Evolutionary conservation across 75 land plant species (phyloP).

Genomic region (Ceratopteris richardii): DNA sequence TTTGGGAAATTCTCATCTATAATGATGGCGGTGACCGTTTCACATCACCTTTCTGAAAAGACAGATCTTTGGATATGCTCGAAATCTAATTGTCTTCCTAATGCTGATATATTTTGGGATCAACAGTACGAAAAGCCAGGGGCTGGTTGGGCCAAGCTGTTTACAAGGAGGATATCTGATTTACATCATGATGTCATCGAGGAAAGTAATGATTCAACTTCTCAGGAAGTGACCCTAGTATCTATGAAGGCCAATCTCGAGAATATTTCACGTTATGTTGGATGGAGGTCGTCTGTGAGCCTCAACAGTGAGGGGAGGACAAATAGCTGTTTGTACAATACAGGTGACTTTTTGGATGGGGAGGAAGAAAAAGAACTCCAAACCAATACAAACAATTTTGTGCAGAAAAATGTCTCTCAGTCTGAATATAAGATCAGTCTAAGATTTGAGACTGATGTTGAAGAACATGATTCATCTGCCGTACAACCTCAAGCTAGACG

Average conservation of each 20-base stretch:
- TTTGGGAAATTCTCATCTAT: slow-evolving; percentile 24
- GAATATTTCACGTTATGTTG: slow-evolving; percentile 2
- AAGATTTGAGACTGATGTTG: too few species aligned
- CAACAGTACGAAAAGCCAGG: too few species aligned
- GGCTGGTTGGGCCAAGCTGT: too few species aligned
- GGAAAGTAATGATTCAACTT: too few species aligned
- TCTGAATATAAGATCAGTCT: background rate
- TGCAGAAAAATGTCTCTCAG: background rate
- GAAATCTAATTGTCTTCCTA: background rate
- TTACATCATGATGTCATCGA: too few species aligned
- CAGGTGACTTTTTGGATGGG: background rate
- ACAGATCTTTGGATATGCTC: slow-evolving; percentile 2
- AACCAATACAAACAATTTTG: background rate
- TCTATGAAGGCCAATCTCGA: background rate
- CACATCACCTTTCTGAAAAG: slow-evolving; percentile 13
- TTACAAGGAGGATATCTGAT: too few species aligned
- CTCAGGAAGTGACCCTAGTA: background rate
- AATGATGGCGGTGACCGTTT: slow-evolving; percentile 28
- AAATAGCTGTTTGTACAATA: background rate
- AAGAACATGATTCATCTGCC: background rate
- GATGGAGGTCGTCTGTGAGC: background rate
- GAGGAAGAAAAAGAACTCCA: background rate
- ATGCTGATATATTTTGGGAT: background rate
- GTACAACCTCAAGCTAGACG: slow-evolving; percentile 5
- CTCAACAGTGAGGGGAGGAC: background rate